Evolutionary conservation across 2,329 filamentous ascomycete genomes (phyloP), one percentile per base, ranked within the genome.

Genomic region (Colletotrichum chrysophilum): DNA sequence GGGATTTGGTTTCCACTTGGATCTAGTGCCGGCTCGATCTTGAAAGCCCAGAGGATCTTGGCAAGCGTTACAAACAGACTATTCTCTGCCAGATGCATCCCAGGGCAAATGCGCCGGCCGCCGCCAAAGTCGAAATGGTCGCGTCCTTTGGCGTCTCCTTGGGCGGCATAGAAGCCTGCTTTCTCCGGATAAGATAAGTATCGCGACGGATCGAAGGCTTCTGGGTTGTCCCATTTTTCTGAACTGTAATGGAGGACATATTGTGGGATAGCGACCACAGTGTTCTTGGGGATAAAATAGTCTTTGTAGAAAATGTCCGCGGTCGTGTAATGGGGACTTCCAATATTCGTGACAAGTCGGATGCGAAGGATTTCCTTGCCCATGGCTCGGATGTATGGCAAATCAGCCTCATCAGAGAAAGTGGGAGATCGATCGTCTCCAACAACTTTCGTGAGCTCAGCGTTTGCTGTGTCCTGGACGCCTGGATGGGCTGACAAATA

Each of bases 361-460:
- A 90, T 91, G 3, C 90, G 85, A 9, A 91, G 81, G 3, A 88
- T 85, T 77, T 92, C 91, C 75, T 91, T 91, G 32, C 91, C 86
- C 14, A 89, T 85, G 3, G 88, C 88, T 30, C 86, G 84, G 38
- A 91, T 80, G 78, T 91, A 92, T 0, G 89, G 89, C 12, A 92
- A 79, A 4, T 83, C 80, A 0, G 83, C 80, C 34, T 85, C 83
- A 78, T 92, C 90, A 32, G 87, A 85, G 81, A 87, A 89, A n/a
- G 80, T 81, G 0, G 90, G 90, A 14, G 86, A 84, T 6, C 90
- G 84, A n/a, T 84, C 75, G 1, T 82, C 78, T 3, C 90, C 89
- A 4, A 92, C 83, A 2, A 90, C 85, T 21, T 38, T 26, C 28
- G 62, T 52, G 8, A 66, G 34, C 4, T 66, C 62, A 18, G 18